Base-by-base conservation (phyloP, 768 basidiomycete genomes). In the Lyophyllum semitale region DNA sequence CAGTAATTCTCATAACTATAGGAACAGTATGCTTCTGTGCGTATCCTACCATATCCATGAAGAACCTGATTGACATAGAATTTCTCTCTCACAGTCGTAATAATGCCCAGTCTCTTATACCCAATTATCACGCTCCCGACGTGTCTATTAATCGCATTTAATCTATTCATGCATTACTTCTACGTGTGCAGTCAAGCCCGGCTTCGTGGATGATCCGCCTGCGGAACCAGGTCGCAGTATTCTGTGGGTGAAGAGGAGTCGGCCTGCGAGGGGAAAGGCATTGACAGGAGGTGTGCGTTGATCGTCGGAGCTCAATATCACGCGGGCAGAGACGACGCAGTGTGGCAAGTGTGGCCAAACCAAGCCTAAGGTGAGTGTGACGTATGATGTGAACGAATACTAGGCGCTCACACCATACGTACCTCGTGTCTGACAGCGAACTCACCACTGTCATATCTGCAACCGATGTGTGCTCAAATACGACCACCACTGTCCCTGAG, bases 401-500 rank as follows among this genome's bases (percentile, higher is more conserved):
- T 17, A n/a, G 41, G 22, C 20, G 20, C 20, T 42, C 41, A 23
- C 20, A n/a, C n/a, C n/a, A n/a, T n/a, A n/a, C n/a, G n/a, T n/a
- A n/a, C n/a, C n/a, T n/a, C n/a, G n/a, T n/a, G n/a, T n/a, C n/a
- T n/a, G 17, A 41, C 53, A 96, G 94, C 85, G 95, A 73, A 81
- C 95, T 8, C 95, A 98, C 68, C 95, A 96, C 71, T 97, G 95
- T 72, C 81, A 87, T 23, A 88, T 97, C 66, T 97, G 95, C 68
- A 92, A 93, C 61, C 83, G 81, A 48, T 97, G 95, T 65, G 85
- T 97, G 25, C 68, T 98, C 42, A 94, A 94, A 67, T 95, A 87
- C 67, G 93, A 94, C 65, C 93, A 94, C 63, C 93, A 94, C 69
- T 94, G 93, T 73, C 91, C 92, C 54, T 93, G 66, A 69, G 89